Percentiles rank a stretch among this genome's conserved stretches.
These are phyloP conservation scores for Musa itinerans DNA, from an alignment of 176 grass and related monocot species.

Conservation along the genomic window DNA sequence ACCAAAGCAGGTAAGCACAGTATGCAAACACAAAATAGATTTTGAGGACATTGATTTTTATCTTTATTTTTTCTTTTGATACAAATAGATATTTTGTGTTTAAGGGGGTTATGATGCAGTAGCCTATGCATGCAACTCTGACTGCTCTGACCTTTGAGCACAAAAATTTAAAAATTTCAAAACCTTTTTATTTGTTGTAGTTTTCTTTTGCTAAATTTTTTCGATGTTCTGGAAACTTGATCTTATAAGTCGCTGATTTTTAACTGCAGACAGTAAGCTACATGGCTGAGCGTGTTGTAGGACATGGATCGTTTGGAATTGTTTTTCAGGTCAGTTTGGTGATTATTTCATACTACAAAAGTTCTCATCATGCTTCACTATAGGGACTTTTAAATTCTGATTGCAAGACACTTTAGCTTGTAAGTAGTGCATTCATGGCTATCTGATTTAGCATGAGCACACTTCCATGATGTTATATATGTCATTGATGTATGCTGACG, in stretches of 20 bases:
- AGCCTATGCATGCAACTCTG: too few species aligned
- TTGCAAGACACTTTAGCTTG: too few species aligned
- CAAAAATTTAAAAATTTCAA: background rate
- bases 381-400: background rate
- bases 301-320: slow-evolving; percentile 80
- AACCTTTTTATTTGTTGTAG: background rate
- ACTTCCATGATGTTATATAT: background rate
- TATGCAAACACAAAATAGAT: background rate
- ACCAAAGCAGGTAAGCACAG: slow-evolving; percentile 48
- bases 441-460: background rate
- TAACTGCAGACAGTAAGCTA: slow-evolving; percentile 70
- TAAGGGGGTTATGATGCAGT: too few species aligned
- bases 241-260: background rate
- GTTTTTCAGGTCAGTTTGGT: slow-evolving; percentile 54
- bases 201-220: background rate
- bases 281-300: slow-evolving; percentile 70
- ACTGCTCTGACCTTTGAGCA: too few species aligned
- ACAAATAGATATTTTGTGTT: too few species aligned
- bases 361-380: background rate
- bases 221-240: background rate
- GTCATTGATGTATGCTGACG: background rate
- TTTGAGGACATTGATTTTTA: too few species aligned
- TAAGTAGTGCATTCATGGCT: background rate
- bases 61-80: background rate
- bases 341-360: background rate